phyloP scores from a whole-genome alignment of 106 monocot genomes.

The Allium cepa region DNA sequence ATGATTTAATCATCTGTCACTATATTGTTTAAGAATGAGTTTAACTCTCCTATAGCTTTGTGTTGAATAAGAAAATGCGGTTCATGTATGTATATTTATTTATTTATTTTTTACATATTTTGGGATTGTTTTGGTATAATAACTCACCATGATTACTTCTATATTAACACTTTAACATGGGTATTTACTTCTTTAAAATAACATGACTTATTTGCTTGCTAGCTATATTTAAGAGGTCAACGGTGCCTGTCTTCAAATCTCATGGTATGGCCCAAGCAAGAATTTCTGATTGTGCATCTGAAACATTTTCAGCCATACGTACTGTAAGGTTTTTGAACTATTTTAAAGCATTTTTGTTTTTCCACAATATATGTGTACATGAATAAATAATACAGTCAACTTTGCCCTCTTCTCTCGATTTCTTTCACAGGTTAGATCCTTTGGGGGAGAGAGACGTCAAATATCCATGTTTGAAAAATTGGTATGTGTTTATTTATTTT shows the following conservation, averaged over 20 bases:
- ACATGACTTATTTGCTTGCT: background rate
- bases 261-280: conserved; percentile 84
- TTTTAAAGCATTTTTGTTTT: background rate
- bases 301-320: conserved; percentile 96
- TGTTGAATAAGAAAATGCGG: no score
- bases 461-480: conserved; percentile 75
- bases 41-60: no score
- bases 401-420: no score
- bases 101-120: no score
- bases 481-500: conserved; percentile 37
- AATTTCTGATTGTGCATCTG: conserved; percentile 87
- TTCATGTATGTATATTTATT: no score
- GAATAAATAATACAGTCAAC: background rate
- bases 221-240: conserved; percentile 96
- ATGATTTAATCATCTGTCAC: no score
- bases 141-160: no score
- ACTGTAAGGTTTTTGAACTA: conserved; percentile 50
- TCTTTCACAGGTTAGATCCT: conserved; percentile 75
- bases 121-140: no score
- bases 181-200: no score
- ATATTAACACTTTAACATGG: no score
- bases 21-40: no score
- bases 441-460: conserved; percentile 92
- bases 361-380: background rate
- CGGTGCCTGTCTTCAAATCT: conserved; percentile 79